Conservation (phyloP, 805 yeast genomes). For the Pichia insulana region DNA sequence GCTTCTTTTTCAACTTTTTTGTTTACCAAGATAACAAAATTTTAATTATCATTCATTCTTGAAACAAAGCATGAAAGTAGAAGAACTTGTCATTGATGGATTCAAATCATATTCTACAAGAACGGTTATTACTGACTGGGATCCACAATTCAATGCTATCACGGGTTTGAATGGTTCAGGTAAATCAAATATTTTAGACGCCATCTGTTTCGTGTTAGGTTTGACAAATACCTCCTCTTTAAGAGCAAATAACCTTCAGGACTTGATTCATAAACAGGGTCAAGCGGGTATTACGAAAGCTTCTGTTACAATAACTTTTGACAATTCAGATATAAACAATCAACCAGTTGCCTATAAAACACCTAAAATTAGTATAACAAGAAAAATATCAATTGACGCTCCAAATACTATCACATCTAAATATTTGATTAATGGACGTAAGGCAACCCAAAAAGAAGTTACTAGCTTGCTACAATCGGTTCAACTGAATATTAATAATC, state of each 20-base stretch:
- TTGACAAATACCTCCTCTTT: constrained; percentile 92
- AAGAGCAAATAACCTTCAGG: constrained; percentile 87
- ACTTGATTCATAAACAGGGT: constrained; percentile 91
- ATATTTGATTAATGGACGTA: constrained; percentile 88
- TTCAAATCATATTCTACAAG: constrained; percentile 96
- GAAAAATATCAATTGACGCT: constrained; percentile 83
- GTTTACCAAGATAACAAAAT: background rate
- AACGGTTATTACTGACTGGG: constrained; percentile 95
- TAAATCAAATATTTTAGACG: constrained; percentile 90
- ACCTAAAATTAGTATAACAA: constrained; percentile 76
- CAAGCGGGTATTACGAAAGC: constrained; percentile 98
- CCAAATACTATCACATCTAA: constrained; percentile 38
- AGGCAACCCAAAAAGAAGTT: constrained; percentile 92
- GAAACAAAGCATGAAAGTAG: constrained; percentile 58
- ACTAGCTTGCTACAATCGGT: constrained; percentile 87
- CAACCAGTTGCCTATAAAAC: constrained; percentile 86
- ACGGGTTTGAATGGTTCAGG: constrained; percentile 98
- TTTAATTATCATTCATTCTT: too few species aligned
- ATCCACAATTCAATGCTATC: constrained; percentile 91
- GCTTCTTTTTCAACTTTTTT: background rate
- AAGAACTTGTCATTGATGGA: constrained; percentile 93
- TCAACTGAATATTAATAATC: constrained; percentile 92
- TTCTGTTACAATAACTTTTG: constrained; percentile 91
- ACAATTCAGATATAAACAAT: constrained; percentile 64
- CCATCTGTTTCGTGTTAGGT: constrained; percentile 97